Evolutionary conservation across 2,329 filamentous ascomycete species (phyloP), one percentile per base, ranked within the genome.

Genomic region (Tolypocladium capitatum): DNA sequence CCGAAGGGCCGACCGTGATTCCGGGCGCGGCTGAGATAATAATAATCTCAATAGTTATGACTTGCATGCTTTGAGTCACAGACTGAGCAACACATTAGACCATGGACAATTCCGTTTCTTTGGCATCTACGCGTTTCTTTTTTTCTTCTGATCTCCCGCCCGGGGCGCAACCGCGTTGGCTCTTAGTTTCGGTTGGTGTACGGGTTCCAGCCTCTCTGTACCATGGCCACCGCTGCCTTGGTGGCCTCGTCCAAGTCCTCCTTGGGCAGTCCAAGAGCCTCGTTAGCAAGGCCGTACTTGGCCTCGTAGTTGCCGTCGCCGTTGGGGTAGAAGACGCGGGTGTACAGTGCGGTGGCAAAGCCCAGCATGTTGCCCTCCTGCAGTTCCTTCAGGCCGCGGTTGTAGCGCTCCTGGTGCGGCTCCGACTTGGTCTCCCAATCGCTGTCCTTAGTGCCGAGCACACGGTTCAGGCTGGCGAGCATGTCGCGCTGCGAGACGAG

Each of bases 401-500:
- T 59, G 51, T 70, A 77, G 0, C 56, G 50, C 58, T 75, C 61
- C 36, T 64, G 52, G 1, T 66, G 61, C 0, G 60, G 54, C 60
- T 80, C 72, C 8, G 70, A 61, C 1, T 57, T 66, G 47, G 86
- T 70, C 2, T 58, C 69, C 82, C 82, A 86, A 55, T 84, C 81
- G 0, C 60, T 62, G 35, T 81, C 75, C 1, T 64, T 73, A 0
- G 74, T 78, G 0, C 72, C 72, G 0, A 75, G 74, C 4, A 80
- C 80, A 0, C 74, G 72, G 55, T 80, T 70, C 13, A 81, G 62
- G n/a, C 72, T 73, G 35, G 74, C 72, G 47, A 86, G 70, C 67
- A 86, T 84, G 10, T 86, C 81, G 11, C 70, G 69, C 60, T 86
- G 83, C 49, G 63, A 77, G 50, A 80, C 54, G 11, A 65, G 60